phyloP scores from a whole-genome alignment of 257 asterid genomes.

The Nicotiana otophora region DNA sequence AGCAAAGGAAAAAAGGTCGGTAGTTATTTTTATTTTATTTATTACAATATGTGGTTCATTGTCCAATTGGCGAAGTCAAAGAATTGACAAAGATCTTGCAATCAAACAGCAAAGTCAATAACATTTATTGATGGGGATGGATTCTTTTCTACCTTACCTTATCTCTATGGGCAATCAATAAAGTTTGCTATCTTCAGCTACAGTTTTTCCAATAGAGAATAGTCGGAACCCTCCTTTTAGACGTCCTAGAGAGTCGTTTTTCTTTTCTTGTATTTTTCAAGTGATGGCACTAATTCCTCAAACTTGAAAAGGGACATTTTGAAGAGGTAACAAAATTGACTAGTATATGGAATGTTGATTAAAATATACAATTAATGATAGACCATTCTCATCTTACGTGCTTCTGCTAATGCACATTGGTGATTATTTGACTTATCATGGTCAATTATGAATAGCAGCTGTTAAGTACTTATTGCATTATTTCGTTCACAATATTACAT shows the following conservation, averaged over 20 bases:
- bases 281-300: background rate
- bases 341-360: too few relatives aligned
- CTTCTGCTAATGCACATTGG: background rate
- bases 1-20: background rate
- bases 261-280: too few relatives aligned
- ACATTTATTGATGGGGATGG: background rate
- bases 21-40: too few relatives aligned
- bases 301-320: too few relatives aligned
- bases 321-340: too few relatives aligned
- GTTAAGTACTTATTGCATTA: too few relatives aligned
- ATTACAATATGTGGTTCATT: background rate
- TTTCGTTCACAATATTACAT: background rate
- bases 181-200: background rate
- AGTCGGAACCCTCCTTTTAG: background rate
- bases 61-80: background rate
- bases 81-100: background rate
- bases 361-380: too few relatives aligned
- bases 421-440: background rate
- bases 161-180: background rate
- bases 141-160: background rate
- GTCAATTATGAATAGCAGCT: too few relatives aligned
- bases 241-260: background rate
- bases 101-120: background rate
- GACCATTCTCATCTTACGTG: too few relatives aligned
- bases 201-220: background rate